Base-by-base conservation (phyloP, 2,329 filamentous ascomycete genomes). In the Curvularia hawaiiensis region DNA sequence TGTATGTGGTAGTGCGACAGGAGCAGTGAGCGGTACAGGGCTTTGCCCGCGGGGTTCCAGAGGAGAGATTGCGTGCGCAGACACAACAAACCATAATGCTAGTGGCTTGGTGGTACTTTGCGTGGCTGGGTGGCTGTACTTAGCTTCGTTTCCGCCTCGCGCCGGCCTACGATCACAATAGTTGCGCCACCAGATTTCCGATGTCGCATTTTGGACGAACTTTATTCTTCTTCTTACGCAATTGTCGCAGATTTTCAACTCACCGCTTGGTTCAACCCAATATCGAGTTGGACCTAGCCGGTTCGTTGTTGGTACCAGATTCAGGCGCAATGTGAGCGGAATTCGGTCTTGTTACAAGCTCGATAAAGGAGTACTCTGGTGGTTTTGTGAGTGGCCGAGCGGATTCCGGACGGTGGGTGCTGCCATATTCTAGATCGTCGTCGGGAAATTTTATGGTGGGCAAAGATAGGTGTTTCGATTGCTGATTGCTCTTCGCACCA, bases 401-500 rank as follows among this genome's bases (percentile, higher is more conserved):
- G 51, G 24, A 7, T 43, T 43, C 20, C 30, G 52, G 28, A 24
- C 14, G 40, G 12, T 57, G 35, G 33, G 50, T 8, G 33, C 18
- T 39, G 16, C 5, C 39, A 26, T 45, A 35, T 12, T 18, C 20
- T 14, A 26, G 33, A 7, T 54, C 51, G 7, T 45, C 26, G 12
- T 54, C 40, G 9, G 51, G 22, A 26, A 50, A 22, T n/a, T 12
- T 31, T 24, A 44, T 33, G 4, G 44, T 22, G 12, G 24, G 30
- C n/a, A 35, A 24, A 5, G 41, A 39, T 3, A 24, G 43, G 28
- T n/a, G 4, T 35, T 54, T 47, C 12, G 50, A 40, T 28, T 49
- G 53, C 5, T 54, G 49, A 33, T 14, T 45, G 11, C 52, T 60
- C 33, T 55, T 46, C 16, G 54, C 5, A 16, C 47, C 57, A n/a